A percentile compares a stretch with the other conserved stretches of the same genome.
These are phyloP conservation scores for Ramalina intermedia DNA, from an alignment of 495 filamentous ascomycete species.

Conservation along the genomic window DNA sequence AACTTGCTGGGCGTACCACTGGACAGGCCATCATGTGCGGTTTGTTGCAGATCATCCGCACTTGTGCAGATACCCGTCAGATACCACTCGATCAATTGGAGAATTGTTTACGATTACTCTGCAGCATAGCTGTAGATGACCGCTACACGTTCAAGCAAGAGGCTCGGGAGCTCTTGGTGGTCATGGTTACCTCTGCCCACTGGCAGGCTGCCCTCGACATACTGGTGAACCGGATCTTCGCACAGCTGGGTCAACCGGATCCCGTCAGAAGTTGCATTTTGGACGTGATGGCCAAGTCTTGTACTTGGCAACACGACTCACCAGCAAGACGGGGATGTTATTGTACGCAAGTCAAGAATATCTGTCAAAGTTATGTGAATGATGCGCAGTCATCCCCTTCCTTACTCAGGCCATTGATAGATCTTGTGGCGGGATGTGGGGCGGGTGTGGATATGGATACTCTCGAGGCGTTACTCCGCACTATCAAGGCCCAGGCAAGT, in stretches of 20 bases:
- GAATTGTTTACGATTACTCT: background rate
- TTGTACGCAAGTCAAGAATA: too few species aligned
- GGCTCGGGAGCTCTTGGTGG: background rate
- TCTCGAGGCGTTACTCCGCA: background rate
- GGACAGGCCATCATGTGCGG: background rate
- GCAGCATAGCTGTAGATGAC: background rate
- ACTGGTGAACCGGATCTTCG: background rate
- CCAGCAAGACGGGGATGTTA: too few species aligned
- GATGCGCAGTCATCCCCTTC: background rate
- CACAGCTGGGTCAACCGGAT: background rate
- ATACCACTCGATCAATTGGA: background rate
- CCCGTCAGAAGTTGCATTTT: too few species aligned
- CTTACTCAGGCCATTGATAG: background rate
- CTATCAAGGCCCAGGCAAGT: background rate
- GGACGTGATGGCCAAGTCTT: too few species aligned
- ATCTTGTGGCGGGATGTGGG: conserved; percentile 3
- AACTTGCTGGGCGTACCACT: background rate
- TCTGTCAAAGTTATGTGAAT: too few species aligned
- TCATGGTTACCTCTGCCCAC: background rate
- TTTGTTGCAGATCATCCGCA: background rate
- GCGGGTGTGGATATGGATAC: background rate
- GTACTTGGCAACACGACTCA: too few species aligned
- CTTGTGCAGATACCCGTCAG: background rate
- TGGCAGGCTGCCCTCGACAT: background rate
- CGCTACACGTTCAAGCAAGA: background rate